phyloP scores from a whole-genome alignment of 2,329 filamentous ascomycete genomes.

The Shiraia sp. region DNA sequence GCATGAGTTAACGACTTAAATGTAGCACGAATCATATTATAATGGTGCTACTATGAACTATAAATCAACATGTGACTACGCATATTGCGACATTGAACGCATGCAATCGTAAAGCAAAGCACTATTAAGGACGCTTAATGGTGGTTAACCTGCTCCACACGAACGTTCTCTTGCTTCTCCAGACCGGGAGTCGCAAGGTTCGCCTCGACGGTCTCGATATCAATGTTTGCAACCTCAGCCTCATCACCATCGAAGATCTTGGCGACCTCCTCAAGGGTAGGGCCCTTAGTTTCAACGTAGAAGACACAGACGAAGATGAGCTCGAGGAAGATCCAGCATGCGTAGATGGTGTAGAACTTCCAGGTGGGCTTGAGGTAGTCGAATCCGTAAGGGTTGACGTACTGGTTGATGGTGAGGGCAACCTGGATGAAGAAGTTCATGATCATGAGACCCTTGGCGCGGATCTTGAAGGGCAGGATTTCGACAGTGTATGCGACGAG shows the following conservation, averaged over 20 bases:
- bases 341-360: constrained; percentile 70
- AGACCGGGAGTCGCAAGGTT: constrained; percentile 19
- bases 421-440: constrained; percentile 68
- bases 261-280: constrained; percentile 71
- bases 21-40: no score
- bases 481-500: constrained; percentile 58
- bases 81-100: no score
- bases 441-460: constrained; percentile 55
- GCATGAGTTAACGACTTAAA: no score
- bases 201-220: constrained; percentile 27
- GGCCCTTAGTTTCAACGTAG: constrained; percentile 71
- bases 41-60: no score
- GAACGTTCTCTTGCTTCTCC: constrained; percentile 29
- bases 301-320: constrained; percentile 67
- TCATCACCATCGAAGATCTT: constrained; percentile 71
- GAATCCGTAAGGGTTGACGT: constrained; percentile 66
- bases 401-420: constrained; percentile 64
- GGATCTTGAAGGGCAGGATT: constrained; percentile 55
- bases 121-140: no score
- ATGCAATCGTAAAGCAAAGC: no score
- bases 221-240: constrained; percentile 47
- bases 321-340: constrained; percentile 64
- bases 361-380: constrained; percentile 59
- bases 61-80: no score
- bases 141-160: constrained; percentile 15